Conservation (phyloP, 768 basidiomycete species). For the Dictyophora rubrovolvata region DNA sequence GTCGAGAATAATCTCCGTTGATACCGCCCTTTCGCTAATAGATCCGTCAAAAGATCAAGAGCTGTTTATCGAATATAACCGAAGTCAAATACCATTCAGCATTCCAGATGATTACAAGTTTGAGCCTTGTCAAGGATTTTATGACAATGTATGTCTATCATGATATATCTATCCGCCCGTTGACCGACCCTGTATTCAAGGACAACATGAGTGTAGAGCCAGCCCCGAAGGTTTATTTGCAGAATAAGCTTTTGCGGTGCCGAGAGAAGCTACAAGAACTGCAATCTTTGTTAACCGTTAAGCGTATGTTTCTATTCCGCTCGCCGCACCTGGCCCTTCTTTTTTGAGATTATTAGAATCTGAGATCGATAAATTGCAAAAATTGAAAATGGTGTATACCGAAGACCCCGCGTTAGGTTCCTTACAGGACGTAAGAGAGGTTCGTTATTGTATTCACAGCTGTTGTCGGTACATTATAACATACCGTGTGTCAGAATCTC, state of each 20-base stretch:
- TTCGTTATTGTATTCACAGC: constrained; percentile 21
- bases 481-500: constrained; percentile 37
- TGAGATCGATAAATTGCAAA: constrained; percentile 43
- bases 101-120: constrained; percentile 61
- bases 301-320: constrained; percentile 36
- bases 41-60: constrained; percentile 53
- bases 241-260: constrained; percentile 61
- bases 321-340: background rate
- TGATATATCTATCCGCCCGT: constrained; percentile 2
- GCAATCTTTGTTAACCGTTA: constrained; percentile 42
- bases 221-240: constrained; percentile 66
- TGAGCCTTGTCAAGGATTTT: constrained; percentile 63
- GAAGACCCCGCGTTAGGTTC: constrained; percentile 41
- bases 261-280: constrained; percentile 57
- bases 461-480: background rate
- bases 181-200: constrained; percentile 22
- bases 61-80: constrained; percentile 64
- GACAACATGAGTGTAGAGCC: constrained; percentile 53
- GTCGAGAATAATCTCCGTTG: constrained; percentile 35
- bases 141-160: constrained; percentile 53
- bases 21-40: constrained; percentile 40
- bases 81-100: constrained; percentile 42
- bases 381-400: constrained; percentile 37
- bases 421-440: constrained; percentile 49
- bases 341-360: constrained; percentile 27